phyloP scores from a whole-genome alignment of 768 basidiomycete species.

The Pulveroboletus ravenelii region DNA sequence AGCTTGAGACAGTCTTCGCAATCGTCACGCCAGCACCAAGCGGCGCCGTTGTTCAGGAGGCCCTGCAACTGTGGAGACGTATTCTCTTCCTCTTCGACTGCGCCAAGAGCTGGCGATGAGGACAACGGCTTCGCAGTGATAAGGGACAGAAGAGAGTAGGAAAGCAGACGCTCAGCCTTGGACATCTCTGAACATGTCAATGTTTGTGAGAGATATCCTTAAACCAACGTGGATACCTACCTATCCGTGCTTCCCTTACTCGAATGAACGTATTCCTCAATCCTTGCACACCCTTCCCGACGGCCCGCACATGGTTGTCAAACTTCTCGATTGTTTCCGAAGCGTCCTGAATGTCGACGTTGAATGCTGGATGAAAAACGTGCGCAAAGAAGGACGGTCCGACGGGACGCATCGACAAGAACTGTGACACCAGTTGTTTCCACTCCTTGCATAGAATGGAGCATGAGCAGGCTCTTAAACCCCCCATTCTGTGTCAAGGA shows the following conservation, averaged over 20 bases:
- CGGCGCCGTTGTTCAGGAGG: conserved; percentile 63
- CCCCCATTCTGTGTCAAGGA: neutral
- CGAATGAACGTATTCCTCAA: conserved; percentile 59
- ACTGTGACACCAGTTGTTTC: conserved; percentile 57
- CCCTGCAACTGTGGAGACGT: conserved; percentile 44
- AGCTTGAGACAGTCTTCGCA: conserved; percentile 75
- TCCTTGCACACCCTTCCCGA: conserved; percentile 65
- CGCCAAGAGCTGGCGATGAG: conserved; percentile 43
- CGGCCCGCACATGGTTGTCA: conserved; percentile 57
- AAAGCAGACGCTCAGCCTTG: conserved; percentile 67
- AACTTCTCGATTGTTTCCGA: conserved; percentile 55
- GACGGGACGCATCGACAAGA: conserved; percentile 58
- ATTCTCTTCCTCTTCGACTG: conserved; percentile 45
- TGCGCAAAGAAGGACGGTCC: conserved; percentile 73
- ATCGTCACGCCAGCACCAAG: conserved; percentile 84
- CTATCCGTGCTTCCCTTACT: conserved; percentile 62
- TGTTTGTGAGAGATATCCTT: neutral
- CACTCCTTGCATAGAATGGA: conserved; percentile 51
- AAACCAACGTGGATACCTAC: conserved; percentile 34
- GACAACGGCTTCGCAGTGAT: conserved; percentile 65
- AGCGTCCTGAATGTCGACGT: conserved; percentile 72
- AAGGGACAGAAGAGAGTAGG: conserved; percentile 68
- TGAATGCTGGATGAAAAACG: conserved; percentile 82
- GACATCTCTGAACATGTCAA: conserved; percentile 60
- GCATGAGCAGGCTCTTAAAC: neutral